Conservation (phyloP, 345 rosid species). For the Corchorus olitorius region DNA sequence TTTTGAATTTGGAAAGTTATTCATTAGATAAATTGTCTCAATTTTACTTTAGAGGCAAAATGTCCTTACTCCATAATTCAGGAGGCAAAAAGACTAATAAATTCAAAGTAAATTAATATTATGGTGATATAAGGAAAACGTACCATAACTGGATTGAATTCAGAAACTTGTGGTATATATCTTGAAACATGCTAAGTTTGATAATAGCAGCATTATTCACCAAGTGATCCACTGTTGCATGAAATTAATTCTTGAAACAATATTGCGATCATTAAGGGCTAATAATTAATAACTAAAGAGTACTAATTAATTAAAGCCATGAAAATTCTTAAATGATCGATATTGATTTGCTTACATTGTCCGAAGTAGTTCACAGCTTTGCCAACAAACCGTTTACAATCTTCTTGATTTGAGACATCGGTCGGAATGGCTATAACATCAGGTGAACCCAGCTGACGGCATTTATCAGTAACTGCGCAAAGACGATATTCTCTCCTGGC, state of each 20-base stretch:
- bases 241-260: neutral
- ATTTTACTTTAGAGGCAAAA: too few relatives aligned
- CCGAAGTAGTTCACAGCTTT: conserved; percentile 46
- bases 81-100: too few relatives aligned
- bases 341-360: conserved; percentile 32
- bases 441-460: conserved; percentile 40
- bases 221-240: conserved; percentile 62
- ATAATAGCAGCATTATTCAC: conserved; percentile 60
- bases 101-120: too few relatives aligned
- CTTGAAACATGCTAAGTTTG: conserved; percentile 37
- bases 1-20: too few relatives aligned
- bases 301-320: neutral
- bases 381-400: conserved; percentile 44
- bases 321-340: neutral
- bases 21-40: too few relatives aligned
- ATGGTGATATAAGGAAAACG: neutral
- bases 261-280: neutral
- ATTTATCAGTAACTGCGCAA: conserved; percentile 38
- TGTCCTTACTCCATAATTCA: too few relatives aligned
- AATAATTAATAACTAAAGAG: neutral
- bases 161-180: conserved; percentile 12
- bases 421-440: conserved; percentile 44
- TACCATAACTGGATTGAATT: neutral
- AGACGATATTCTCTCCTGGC: conserved; percentile 50
- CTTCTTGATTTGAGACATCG: conserved; percentile 56